Conservation (phyloP, 257 asterid genomes). For the Ilex aquifolium region DNA sequence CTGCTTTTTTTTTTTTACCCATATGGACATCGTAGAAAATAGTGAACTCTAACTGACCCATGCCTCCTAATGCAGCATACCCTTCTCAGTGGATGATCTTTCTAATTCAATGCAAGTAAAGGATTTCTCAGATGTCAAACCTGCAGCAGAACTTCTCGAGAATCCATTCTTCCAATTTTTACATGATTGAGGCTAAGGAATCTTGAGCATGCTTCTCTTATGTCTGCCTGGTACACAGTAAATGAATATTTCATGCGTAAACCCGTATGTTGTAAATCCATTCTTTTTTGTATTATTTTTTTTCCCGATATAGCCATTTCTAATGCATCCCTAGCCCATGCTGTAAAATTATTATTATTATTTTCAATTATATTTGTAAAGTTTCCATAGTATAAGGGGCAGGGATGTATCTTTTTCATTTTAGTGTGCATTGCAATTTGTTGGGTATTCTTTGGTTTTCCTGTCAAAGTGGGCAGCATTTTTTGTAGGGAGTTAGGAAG, state of each 20-base stretch:
- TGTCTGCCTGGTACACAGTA: background rate
- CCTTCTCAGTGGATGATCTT: constrained; percentile 84
- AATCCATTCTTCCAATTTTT: constrained; percentile 84
- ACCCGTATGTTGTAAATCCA: constrained; percentile 44
- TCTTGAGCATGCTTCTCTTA: constrained; percentile 11
- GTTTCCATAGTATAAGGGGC: constrained; percentile 8
- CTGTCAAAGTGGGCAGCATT: constrained; percentile 21
- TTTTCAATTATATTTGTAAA: constrained; percentile 16
- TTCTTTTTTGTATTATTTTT: constrained; percentile 18
- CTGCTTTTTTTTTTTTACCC: background rate
- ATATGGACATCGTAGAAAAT: background rate
- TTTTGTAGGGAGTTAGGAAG: constrained; percentile 29
- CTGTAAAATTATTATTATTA: constrained; percentile 16
- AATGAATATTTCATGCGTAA: constrained; percentile 8
- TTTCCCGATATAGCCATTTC: constrained; percentile 18
- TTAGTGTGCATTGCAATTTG: background rate
- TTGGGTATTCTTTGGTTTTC: background rate
- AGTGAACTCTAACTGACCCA: background rate
- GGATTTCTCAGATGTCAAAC: constrained; percentile 83
- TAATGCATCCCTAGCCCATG: background rate
- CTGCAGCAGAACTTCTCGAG: constrained; percentile 65
- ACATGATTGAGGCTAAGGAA: constrained; percentile 51
- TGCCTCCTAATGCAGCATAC: constrained; percentile 58
- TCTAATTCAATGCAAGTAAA: constrained; percentile 61
- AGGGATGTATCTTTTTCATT: constrained; percentile 4